Base-by-base conservation (phyloP, 208 protist species). In the Wallacemonas sp. region DNA sequence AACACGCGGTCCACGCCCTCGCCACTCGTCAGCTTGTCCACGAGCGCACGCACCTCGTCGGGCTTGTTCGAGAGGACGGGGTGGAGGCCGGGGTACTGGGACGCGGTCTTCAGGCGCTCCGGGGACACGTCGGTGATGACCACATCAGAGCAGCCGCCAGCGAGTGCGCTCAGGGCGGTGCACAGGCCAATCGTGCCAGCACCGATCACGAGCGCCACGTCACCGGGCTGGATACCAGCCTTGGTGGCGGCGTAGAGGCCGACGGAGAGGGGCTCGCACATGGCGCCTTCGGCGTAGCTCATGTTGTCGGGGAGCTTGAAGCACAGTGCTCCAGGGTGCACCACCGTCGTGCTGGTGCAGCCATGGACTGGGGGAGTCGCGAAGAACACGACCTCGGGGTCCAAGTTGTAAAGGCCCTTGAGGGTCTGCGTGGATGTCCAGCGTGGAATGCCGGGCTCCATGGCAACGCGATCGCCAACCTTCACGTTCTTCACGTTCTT, bases 361-460 rank as follows among this genome's bases (percentile, higher is more conserved):
- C 81, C 78, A 34, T 85, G 68, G 24, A 82, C 52, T n/a, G 86
- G 86, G 30, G 86, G 86, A 22, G 86, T 92, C 10, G 86, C 86
- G 37, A 75, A 83, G 74, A 92, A 92, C 22, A 63, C 68, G 22
- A 92, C 57, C n/a, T 82, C 66, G 26, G 80, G 80, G 60, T 86
- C 86, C 12, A 92, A 60, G 58, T 90, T 92, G 76, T 92, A 92
- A 53, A 79, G 22, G 22, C 86, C 86, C 32, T 53, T 66, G 19
- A 78, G 78, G 41, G 79, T 87, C 66, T 83, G 63, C 64, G 44
- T 41, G 12, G 81, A 88, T 17, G 68, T 60, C 71, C 67, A 79
- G 73, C 79, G 80, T 1, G 79, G 79, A 39, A 92, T 81, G 37
- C 87, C 83, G 9, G 83, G 79, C 70, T 93, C 87, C 44, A 91